Conservation (phyloP, 768 basidiomycete species). For the Tricholoma sp. region DNA sequence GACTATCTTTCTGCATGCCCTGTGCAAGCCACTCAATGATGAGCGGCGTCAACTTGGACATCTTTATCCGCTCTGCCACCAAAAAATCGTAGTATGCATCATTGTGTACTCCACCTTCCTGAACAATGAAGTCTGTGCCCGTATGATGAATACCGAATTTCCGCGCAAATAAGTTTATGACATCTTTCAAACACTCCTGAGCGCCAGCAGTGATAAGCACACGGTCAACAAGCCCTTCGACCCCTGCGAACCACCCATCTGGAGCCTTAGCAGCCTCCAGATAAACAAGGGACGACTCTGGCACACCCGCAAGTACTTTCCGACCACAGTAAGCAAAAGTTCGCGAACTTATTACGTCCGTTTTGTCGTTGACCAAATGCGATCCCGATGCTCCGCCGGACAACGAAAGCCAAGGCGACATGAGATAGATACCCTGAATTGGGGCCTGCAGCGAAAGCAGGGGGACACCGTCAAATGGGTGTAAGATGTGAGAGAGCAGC, state of each 20-base stretch:
- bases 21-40: constrained; percentile 21
- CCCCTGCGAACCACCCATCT: constrained; percentile 28
- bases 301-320: constrained; percentile 20
- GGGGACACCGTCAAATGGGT: constrained; percentile 26
- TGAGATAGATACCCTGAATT: constrained; percentile 28
- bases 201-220: constrained; percentile 33
- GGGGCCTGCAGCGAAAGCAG: constrained; percentile 17
- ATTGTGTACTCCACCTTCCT: constrained; percentile 29
- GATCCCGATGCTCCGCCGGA: constrained; percentile 17
- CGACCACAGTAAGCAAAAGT: constrained; percentile 16
- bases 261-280: constrained; percentile 27
- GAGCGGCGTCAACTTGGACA: constrained; percentile 14
- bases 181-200: constrained; percentile 29
- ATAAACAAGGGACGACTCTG: constrained; percentile 23
- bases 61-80: constrained; percentile 11
- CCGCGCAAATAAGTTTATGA: constrained; percentile 20
- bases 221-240: constrained; percentile 25
- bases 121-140: constrained; percentile 16
- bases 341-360: constrained; percentile 19
- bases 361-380: constrained; percentile 18
- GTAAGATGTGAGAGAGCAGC: constrained; percentile 31
- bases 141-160: constrained; percentile 9
- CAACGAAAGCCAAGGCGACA: constrained; percentile 36
- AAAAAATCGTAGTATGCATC: constrained; percentile 23
- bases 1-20: not conserved